Conservation (phyloP, 1,139 yeast genomes). For the Waltiozyma sp. region DNA sequence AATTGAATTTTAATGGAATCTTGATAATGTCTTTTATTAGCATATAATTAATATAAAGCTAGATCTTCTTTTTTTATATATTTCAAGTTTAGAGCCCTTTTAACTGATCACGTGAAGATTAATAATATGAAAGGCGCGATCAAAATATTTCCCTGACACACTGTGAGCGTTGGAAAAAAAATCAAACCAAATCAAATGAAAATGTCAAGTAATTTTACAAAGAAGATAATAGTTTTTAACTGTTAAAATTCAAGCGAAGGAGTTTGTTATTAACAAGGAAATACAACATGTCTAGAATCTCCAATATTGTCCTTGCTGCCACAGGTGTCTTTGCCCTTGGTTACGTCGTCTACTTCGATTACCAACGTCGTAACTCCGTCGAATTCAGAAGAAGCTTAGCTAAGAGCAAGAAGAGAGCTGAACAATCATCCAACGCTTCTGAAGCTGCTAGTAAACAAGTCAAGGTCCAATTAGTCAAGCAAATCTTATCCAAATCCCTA, state of each 20-base stretch:
- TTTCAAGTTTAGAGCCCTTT: too few species aligned
- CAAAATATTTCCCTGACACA: too few species aligned
- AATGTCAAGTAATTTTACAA: too few species aligned
- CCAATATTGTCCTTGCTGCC: slow-evolving; percentile 33
- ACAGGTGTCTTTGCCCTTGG: slow-evolving; percentile 53
- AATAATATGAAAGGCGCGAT: too few species aligned
- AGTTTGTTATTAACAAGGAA: background rate
- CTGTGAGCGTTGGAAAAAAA: too few species aligned
- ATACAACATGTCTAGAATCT: slow-evolving; percentile 21
- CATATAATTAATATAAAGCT: too few species aligned
- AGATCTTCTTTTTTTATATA: too few species aligned
- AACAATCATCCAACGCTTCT: slow-evolving; percentile 44
- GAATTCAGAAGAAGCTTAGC: slow-evolving; percentile 72
- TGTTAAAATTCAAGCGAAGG: background rate
- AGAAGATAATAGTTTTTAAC: too few species aligned
- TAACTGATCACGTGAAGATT: too few species aligned
- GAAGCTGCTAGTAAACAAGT: slow-evolving; percentile 50
- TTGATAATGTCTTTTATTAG: too few species aligned
- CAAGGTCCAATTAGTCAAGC: slow-evolving; percentile 49
- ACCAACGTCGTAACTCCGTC: slow-evolving; percentile 73
- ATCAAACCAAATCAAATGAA: too few species aligned
- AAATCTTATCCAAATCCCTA: slow-evolving; percentile 53
- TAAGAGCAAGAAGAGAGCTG: slow-evolving; percentile 48
- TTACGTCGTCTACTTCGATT: slow-evolving; percentile 84
- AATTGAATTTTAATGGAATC: too few species aligned